Evolutionary conservation across 1,284 basidiomycete species (phyloP).

Genomic region (Prillingera fragicola): DNA sequence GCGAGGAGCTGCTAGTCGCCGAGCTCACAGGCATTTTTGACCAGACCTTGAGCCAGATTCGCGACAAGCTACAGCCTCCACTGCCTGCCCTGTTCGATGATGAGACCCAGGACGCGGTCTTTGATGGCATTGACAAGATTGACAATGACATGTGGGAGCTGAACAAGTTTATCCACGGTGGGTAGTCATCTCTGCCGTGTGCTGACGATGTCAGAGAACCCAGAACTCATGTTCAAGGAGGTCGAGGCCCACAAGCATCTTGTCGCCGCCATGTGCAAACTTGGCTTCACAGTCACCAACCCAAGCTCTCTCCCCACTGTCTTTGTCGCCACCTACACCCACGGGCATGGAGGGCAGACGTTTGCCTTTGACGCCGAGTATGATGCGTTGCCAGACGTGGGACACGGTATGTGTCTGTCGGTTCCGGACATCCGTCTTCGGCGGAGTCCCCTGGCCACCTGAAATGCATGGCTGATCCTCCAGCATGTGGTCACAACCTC

Average conservation of each 20-base stretch:
- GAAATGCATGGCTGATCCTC: background rate
- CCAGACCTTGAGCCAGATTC: conserved; percentile 20
- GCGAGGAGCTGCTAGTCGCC: conserved; percentile 6
- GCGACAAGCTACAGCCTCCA: conserved; percentile 16
- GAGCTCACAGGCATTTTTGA: conserved; percentile 20
- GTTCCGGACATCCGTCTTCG: background rate
- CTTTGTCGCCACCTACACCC: conserved; percentile 28
- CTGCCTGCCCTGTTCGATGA: conserved; percentile 16
- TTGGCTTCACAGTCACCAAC: conserved; percentile 27
- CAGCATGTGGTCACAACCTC: conserved; percentile 60
- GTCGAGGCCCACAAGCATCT: conserved; percentile 24
- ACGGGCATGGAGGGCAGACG: conserved; percentile 25
- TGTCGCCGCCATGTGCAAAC: conserved; percentile 16
- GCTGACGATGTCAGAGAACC: conserved; percentile 22
- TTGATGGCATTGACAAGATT: conserved; percentile 54
- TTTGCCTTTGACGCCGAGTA: conserved; percentile 36
- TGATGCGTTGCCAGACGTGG: conserved; percentile 24
- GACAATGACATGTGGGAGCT: conserved; percentile 56
- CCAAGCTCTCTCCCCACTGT: conserved; percentile 23
- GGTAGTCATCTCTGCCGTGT: background rate
- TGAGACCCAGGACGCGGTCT: conserved; percentile 26
- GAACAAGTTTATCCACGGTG: conserved; percentile 62
- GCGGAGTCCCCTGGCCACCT: background rate
- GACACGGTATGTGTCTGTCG: conserved; percentile 21
- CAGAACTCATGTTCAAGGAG: conserved; percentile 31